These are phyloP conservation scores for Hylodesmum podocarpum DNA, from an alignment of 306 rosid species.

Conservation along the genomic window DNA sequence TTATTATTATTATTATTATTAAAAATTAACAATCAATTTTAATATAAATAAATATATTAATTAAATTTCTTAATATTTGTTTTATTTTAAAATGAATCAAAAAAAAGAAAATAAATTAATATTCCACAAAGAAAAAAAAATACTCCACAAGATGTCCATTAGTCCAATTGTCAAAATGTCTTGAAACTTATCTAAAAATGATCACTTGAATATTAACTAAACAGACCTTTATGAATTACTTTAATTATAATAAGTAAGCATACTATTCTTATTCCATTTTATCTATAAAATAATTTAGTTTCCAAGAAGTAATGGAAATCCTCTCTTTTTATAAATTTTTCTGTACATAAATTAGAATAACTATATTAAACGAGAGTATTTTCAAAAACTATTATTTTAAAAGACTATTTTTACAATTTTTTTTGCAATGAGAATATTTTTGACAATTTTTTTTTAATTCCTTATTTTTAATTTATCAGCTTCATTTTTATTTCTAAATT, in stretches of 20 bases:
- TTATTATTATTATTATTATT: no score
- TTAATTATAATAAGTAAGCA: background rate
- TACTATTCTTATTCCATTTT: background rate
- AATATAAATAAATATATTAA: background rate
- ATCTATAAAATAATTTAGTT: background rate
- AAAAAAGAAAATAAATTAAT: background rate
- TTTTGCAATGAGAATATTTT: no score
- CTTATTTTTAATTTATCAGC: no score
- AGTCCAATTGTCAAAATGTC: background rate
- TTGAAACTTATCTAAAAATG: background rate
- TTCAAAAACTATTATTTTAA: no score
- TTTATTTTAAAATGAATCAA: background rate
- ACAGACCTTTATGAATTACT: background rate
- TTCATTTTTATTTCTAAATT: no score
- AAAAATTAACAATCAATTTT: no score
- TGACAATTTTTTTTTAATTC: no score
- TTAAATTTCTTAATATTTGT: background rate
- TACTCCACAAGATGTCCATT: background rate
- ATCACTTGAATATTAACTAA: background rate
- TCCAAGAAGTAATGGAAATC: background rate
- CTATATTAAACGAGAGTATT: no score
- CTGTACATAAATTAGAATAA: no score
- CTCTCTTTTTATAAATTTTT: no score
- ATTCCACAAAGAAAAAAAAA: background rate
- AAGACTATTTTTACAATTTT: no score